Base-by-base conservation (phyloP, 2,329 filamentous ascomycete genomes). In the Penicillium glabrum region DNA sequence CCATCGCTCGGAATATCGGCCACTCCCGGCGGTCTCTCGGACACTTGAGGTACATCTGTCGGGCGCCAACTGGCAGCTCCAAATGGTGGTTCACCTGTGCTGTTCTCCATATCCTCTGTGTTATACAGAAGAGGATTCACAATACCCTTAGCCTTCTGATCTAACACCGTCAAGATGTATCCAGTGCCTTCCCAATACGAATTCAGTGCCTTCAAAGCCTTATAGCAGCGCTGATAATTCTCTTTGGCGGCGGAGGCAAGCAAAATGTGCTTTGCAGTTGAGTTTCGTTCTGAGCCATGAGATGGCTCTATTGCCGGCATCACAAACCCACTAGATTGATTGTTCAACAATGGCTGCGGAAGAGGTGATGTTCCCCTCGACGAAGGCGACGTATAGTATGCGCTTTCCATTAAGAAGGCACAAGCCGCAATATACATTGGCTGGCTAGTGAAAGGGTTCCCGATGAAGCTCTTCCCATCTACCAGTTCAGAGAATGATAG, bases 401-500 rank as follows among this genome's bases (percentile, higher is more conserved):
- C 87, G 5, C 89, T 91, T 69, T 96, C 91, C 77, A 91, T 91
- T 16, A 96, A 77, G 65, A 96, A 96, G 0, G 91, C 91, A 68
- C 91, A 96, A 1, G 91, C 91, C 1, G 91, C 91, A 58, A 96
- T 93, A 66, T 96, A 96, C 68, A 96, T 96, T 0, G 91, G 91
- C 72, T 96, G 91, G 47, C 89, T 91, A 0, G 90, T 95, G 63
- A 96, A 96, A 0, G 91, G 91, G 58, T 95, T 96, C 1, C 91
- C 90, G 33, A 93, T 88, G 54, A 93, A 91, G 64, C 91, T 93
- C 71, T 90, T 92, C 0, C 89, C 86, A 70, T 96, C 90, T 51
- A 95, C 90, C 10, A 96, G 77, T 68, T 96, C 90, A 0, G 91
- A 90, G 72, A 96, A 96, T 1, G 89, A 88, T 9, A 96, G 76